Conservation (phyloP, 495 filamentous ascomycete genomes). For the Xylaria curta region DNA sequence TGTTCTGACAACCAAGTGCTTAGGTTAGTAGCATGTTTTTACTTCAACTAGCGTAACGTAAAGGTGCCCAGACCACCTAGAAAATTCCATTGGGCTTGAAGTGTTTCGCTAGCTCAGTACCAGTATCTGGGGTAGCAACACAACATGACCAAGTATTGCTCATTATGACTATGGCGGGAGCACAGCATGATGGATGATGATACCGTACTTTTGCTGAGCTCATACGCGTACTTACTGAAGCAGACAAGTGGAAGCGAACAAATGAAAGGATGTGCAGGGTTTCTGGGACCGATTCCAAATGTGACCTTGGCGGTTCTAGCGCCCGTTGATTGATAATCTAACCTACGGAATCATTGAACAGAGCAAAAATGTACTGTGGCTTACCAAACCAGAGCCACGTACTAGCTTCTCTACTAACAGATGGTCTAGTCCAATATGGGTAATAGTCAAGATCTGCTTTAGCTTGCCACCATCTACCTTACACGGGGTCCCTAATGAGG, state of each 20-base stretch:
- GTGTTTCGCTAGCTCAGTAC: background rate
- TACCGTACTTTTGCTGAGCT: no score
- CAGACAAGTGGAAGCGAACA: constrained; percentile 11
- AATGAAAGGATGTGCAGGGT: constrained; percentile 8
- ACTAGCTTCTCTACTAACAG: background rate
- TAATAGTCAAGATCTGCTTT: background rate
- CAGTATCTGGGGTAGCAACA: background rate
- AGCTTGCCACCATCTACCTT: background rate
- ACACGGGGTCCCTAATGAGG: background rate
- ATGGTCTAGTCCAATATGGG: background rate
- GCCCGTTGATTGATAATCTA: constrained; percentile 25
- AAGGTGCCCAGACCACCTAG: background rate
- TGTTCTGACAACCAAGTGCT: background rate
- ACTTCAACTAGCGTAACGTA: background rate
- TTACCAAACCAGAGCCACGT: background rate
- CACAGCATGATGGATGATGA: background rate
- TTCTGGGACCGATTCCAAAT: constrained; percentile 23
- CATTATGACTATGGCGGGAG: background rate
- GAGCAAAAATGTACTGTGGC: background rate
- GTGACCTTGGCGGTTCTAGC: constrained; percentile 19
- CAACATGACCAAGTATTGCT: constrained; percentile 3
- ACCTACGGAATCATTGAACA: no score
- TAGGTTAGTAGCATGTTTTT: background rate
- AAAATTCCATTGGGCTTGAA: background rate
- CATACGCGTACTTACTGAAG: background rate